Base-by-base conservation (phyloP, 495 filamentous ascomycete genomes). In the Choiromyces venosus region DNA sequence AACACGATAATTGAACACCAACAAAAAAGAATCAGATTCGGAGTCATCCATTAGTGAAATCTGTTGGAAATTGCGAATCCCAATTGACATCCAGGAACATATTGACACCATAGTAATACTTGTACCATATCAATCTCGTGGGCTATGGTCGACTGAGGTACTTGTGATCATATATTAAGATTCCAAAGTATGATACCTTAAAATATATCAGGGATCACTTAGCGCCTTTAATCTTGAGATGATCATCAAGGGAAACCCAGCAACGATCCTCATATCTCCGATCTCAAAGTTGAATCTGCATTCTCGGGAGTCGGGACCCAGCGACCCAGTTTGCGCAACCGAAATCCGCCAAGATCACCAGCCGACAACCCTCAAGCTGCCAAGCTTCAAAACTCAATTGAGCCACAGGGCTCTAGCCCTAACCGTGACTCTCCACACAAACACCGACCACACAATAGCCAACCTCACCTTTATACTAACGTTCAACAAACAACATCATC, bases 341-440 rank as follows among this genome's bases (percentile, higher is more conserved):
- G 5, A 16, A 16, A 6, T 29, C 29, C 5, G 72, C 74, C 73
- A 76, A 75, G 71, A 35, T n/a, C 16, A 2, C 8, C 5, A 75
- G 74, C 61, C 67, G 21, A 38, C 61, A 64, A 70, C 8, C 72
- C 67, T n/a, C 66, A 52, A 21, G 6, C 2, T 69, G 16, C 66
- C 71, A 74, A 72, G 74, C 71, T 76, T 68, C 35, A 18, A 67
- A 40, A 44, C n/a, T 69, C 61, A 64, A 66, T 66, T n/a, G 12
- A 61, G 61, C 65, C 74, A 72, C 66, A 75, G 52, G 52, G 52
- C 37, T 18, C 37, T 4, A 66, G 18, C 40, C 66, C 36, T 19
- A 37, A 42, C 37, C 21, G 68, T 56, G 67, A 72, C 9, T 25
- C 40, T 38, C 33, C 65, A 68, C 71, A 61, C 16, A 16, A 46